Percentiles rank a stretch among this genome's conserved stretches.
Conservation (phyloP, 805 yeast genomes). For the Lachancea sp. region DNA sequence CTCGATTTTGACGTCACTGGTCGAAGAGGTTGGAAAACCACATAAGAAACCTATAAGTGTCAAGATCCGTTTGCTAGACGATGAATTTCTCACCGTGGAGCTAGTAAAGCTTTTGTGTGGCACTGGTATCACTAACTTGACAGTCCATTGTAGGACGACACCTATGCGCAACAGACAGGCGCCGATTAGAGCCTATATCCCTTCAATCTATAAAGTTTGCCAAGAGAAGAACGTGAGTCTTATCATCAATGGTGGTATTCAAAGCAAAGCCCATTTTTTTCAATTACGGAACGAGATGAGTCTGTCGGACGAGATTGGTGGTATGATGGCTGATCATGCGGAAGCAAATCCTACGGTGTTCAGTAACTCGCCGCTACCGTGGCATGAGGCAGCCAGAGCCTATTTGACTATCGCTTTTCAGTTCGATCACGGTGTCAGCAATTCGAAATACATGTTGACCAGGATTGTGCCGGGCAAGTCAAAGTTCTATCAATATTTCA, state of each 20-base stretch:
- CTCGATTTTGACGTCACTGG: constrained; percentile 60
- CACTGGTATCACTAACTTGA: constrained; percentile 82
- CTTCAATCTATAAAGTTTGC: constrained; percentile 56
- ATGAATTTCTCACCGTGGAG: constrained; percentile 50
- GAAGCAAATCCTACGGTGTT: constrained; percentile 84
- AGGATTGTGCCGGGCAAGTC: constrained; percentile 76
- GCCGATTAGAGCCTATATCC: constrained; percentile 68
- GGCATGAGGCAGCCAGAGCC: constrained; percentile 51
- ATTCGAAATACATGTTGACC: constrained; percentile 74
- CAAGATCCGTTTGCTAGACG: constrained; percentile 74
- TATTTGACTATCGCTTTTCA: constrained; percentile 47
- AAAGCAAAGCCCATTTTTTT: constrained; percentile 46
- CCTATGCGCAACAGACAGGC: constrained; percentile 82
- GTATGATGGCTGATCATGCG: constrained; percentile 90
- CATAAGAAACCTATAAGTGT: constrained; percentile 77
- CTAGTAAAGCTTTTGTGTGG: constrained; percentile 51
- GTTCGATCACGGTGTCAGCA: constrained; percentile 58
- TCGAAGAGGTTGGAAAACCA: constrained; percentile 74
- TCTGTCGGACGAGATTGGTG: constrained; percentile 54
- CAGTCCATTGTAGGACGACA: constrained; percentile 87
- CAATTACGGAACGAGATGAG: constrained; percentile 48
- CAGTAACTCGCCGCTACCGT: constrained; percentile 38
- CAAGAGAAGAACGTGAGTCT: constrained; percentile 58
- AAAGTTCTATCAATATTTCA: constrained; percentile 49
- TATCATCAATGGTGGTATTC: constrained; percentile 75